Conservation (phyloP, 176 grass and related monocot genomes). For the Oryza nivara region DNA sequence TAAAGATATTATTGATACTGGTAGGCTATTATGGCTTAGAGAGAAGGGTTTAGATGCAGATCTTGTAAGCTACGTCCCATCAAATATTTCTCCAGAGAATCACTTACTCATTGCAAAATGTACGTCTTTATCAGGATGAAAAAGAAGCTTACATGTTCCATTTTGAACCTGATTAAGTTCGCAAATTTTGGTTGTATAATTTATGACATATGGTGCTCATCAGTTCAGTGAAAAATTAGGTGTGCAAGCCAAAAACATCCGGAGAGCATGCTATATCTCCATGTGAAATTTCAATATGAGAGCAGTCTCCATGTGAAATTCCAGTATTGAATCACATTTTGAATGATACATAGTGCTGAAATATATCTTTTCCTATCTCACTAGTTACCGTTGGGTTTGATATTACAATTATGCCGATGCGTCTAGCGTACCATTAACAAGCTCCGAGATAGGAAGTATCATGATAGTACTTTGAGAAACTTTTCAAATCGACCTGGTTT, state of each 20-base stretch:
- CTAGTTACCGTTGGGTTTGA: background rate
- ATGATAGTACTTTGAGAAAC: background rate
- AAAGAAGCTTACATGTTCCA: constrained; percentile 1
- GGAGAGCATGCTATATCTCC: background rate
- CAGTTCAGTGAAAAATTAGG: too few species aligned
- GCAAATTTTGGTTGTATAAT: background rate
- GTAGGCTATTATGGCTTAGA: constrained; percentile 66
- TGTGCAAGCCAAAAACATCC: background rate
- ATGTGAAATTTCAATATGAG: background rate
- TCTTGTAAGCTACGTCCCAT: constrained; percentile 74
- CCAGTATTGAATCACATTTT: background rate
- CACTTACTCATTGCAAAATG: constrained; percentile 69
- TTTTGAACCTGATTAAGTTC: background rate
- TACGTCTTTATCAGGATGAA: constrained; percentile 10
- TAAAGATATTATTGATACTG: constrained; percentile 80
- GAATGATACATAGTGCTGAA: background rate
- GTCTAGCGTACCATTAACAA: background rate
- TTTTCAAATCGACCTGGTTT: background rate
- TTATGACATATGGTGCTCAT: background rate
- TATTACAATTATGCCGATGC: background rate
- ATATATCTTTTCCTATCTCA: background rate
- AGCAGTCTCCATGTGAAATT: background rate
- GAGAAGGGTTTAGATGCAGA: constrained; percentile 57
- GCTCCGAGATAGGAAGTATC: background rate
- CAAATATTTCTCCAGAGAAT: constrained; percentile 79